Conservation (phyloP, 495 filamentous ascomycete species). For the Baudoinia panamericana region DNA sequence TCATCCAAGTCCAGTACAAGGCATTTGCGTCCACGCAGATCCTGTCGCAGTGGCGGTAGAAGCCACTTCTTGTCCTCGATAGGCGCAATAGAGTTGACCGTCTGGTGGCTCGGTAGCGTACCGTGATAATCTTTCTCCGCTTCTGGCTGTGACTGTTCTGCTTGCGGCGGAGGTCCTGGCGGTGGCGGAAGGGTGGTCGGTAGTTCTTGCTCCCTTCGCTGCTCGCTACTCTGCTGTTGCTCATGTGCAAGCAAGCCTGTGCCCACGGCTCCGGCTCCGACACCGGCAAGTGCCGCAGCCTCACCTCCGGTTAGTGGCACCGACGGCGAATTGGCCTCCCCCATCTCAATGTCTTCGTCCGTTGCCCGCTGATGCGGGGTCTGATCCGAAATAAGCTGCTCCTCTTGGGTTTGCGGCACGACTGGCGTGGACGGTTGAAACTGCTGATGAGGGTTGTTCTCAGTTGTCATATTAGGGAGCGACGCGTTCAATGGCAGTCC, state of each 20-base stretch:
- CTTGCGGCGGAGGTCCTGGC: conserved; percentile 21
- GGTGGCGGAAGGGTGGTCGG: conserved; percentile 25
- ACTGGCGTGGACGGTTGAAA: conserved; percentile 30
- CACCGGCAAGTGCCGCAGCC: conserved; percentile 19
- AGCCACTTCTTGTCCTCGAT: conserved; percentile 53
- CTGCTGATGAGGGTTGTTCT: conserved; percentile 18
- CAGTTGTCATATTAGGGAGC: not conserved
- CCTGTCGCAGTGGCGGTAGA: conserved; percentile 62
- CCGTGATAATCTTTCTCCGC: conserved; percentile 5
- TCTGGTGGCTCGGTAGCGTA: conserved; percentile 11
- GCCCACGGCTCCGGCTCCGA: conserved; percentile 5
- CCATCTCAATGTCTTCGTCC: conserved; percentile 53
- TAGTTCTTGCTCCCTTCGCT: conserved; percentile 4
- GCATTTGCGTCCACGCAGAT: conserved; percentile 77
- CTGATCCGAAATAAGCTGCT: conserved; percentile 32
- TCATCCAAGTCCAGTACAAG: conserved; percentile 93
- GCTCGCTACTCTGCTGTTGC: too few species aligned
- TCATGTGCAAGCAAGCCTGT: too few species aligned
- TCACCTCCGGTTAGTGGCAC: conserved; percentile 28
- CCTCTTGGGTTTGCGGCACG: conserved; percentile 25
- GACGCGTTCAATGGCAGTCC: conserved; percentile 18
- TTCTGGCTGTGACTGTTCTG: conserved; percentile 22
- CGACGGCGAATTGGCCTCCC: conserved; percentile 33
- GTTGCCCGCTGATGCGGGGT: conserved; percentile 33
- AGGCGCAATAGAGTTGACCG: conserved; percentile 13